Evolutionary conservation across 331 rosid genomes (phyloP), one percentile per base, ranked within the genome.

Genomic region (Erythrophleum ivorense): DNA sequence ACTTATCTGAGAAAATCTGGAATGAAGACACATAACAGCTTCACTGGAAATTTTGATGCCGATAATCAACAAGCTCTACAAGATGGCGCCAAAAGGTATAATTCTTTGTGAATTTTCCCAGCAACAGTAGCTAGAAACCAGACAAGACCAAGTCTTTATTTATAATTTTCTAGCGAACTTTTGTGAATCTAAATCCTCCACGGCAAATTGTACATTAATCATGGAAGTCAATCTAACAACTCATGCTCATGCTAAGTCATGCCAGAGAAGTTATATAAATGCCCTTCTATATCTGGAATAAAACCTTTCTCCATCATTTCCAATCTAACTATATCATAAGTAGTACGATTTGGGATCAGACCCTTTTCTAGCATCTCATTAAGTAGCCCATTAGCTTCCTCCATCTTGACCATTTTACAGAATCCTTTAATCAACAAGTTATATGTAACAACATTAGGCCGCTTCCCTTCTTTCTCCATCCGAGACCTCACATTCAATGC

Each of bases 291-390:
- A 46, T 88, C 81, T 16, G 91, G 88, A 82, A 63, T n/a, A 76
- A 88, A 85, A 65, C 91, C 91, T 63, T 80, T 83, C 70, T 88
- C 91, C 82, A 88, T 53, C 91, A 88, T 88, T 85, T 88, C 88
- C 16, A 73, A 12, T 73, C 81, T 87, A 67, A 87, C 85, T 72
- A 82, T 73, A 80, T 87, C 87, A 78, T 87, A 87, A 43, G 90
- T 87, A 66, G 50, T 76, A 12, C 87, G 84, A 79, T 87, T 87
- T 59, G 88, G 90, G 50, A 77, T 73, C 77, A 85, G 85, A 66
- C 90, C 90, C 81, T 80, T 87, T 83, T 85, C 90, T 81, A 87
- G 73, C 88, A 87, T 87, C 82, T 85, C 90, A 82, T 87, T 87
- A 31, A 87, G 88, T 80, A 87, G 85, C 41, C 48, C 52, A 62